A percentile compares a stretch with the other conserved stretches of the same genome.
Evolutionary conservation across 495 filamentous ascomycete genomes (phyloP).

Genomic region (Copromyces sp.): DNA sequence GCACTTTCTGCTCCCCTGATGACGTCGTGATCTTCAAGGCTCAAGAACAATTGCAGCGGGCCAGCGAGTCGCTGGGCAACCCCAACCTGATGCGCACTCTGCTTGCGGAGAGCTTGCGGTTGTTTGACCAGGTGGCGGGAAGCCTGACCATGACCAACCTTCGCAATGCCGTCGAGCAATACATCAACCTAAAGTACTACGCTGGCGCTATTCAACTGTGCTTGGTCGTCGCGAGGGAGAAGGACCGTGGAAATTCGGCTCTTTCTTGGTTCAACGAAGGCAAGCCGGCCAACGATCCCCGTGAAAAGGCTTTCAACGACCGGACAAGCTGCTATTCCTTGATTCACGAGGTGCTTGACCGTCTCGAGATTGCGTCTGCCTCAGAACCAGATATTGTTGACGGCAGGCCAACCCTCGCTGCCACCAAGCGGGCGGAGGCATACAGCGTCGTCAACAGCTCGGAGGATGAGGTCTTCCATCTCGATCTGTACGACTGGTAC

Average conservation of each 20-base stretch:
- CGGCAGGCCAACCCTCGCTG: constrained; percentile 61
- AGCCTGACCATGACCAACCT: constrained; percentile 74
- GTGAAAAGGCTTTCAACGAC: constrained; percentile 53
- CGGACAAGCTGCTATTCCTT: constrained; percentile 75
- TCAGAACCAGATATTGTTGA: constrained; percentile 61
- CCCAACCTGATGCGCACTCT: constrained; percentile 68
- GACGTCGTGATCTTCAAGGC: constrained; percentile 98
- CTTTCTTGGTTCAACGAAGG: constrained; percentile 53
- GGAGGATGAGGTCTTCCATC: constrained; percentile 84
- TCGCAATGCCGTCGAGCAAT: constrained; percentile 64
- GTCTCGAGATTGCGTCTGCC: constrained; percentile 59
- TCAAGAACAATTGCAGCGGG: constrained; percentile 83
- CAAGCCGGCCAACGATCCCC: constrained; percentile 52
- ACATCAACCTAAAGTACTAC: constrained; percentile 72
- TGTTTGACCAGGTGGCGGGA: constrained; percentile 81
- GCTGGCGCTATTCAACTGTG: constrained; percentile 89
- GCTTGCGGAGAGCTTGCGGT: constrained; percentile 74
- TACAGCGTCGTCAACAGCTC: constrained; percentile 79
- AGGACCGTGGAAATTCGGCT: constrained; percentile 75
- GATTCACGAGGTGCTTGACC: constrained; percentile 63
- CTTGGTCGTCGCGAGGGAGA: constrained; percentile 66
- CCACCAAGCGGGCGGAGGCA: constrained; percentile 73
- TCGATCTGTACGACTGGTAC: constrained; percentile 95
- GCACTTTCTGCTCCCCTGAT: constrained; percentile 91
- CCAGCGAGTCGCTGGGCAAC: constrained; percentile 64